These are phyloP conservation scores for Lithocarpus polystachyus DNA, from an alignment of 306 rosid species.

Conservation along the genomic window DNA sequence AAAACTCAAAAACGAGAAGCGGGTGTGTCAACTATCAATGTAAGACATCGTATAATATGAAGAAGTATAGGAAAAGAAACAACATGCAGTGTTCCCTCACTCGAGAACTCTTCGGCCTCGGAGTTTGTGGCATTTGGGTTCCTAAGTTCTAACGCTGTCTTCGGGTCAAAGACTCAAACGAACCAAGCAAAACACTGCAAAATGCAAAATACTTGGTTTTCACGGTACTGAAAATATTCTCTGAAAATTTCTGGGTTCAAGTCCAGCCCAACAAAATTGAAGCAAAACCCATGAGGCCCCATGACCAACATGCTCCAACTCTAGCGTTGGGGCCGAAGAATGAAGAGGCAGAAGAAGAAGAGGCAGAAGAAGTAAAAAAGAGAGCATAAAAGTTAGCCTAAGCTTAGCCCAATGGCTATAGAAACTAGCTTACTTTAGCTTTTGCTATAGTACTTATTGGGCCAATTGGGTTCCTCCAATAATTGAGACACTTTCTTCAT, in stretches of 20 bases:
- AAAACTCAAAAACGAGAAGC: not conserved
- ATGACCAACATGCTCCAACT: not conserved
- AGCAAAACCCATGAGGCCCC: not conserved
- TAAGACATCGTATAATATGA: not conserved
- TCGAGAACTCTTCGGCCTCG: slow-evolving; percentile 2
- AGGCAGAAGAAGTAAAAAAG: too few relatives aligned
- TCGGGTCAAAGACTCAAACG: not conserved
- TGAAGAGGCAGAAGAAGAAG: too few relatives aligned
- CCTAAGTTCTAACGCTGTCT: not conserved
- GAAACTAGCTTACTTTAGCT: too few relatives aligned
- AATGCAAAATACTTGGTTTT: too few relatives aligned
- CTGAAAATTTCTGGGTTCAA: not conserved
- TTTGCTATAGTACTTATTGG: too few relatives aligned
- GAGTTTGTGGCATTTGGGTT: slow-evolving; percentile 2
- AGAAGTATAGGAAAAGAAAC: not conserved
- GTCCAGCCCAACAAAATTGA: not conserved
- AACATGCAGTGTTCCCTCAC: slow-evolving; percentile 7
- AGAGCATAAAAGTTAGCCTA: too few relatives aligned
- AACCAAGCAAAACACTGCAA: too few relatives aligned
- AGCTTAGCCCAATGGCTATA: too few relatives aligned
- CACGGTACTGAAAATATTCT: too few relatives aligned
- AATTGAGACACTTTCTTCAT: too few relatives aligned
- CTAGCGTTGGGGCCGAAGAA: too few relatives aligned
- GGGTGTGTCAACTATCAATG: not conserved
- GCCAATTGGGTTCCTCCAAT: too few relatives aligned